Percentiles rank a stretch among this genome's conserved stretches.
These are phyloP conservation scores for Umbelopsis sp. DNA, from an alignment of 192 early-diverging fungal species.

Conservation along the genomic window DNA sequence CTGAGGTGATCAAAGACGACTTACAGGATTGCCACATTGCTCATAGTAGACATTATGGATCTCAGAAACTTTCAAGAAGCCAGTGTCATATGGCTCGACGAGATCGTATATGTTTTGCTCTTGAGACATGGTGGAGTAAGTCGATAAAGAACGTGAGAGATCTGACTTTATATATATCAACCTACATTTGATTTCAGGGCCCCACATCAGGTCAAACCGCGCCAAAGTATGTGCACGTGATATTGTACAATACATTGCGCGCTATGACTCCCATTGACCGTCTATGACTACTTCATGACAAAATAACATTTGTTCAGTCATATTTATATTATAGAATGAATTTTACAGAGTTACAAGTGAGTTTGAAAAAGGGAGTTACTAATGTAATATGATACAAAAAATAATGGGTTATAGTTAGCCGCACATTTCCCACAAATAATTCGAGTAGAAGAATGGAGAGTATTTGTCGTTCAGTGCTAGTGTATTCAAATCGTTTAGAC, in stretches of 20 bases:
- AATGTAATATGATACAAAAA: too few species aligned
- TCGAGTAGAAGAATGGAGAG: slow-evolving; percentile 24
- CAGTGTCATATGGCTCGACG: slow-evolving; percentile 55
- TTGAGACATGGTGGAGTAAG: neutral
- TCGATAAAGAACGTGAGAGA: neutral
- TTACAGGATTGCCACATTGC: slow-evolving; percentile 60
- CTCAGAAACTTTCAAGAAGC: slow-evolving; percentile 58
- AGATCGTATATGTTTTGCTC: neutral
- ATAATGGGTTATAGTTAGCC: neutral
- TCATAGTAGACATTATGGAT: slow-evolving; percentile 67
- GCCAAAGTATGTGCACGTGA: too few species aligned
- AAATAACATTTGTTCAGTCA: too few species aligned
- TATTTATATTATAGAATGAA: too few species aligned
- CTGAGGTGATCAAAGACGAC: neutral
- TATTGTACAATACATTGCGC: too few species aligned
- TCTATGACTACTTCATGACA: too few species aligned
- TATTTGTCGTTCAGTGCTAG: slow-evolving; percentile 24
- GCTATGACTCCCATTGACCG: too few species aligned
- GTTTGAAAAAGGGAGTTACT: too few species aligned
- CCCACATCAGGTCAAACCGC: too few species aligned
- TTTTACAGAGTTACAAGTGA: too few species aligned
- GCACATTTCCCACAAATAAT: slow-evolving; percentile 26
- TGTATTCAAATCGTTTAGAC: slow-evolving; percentile 16
- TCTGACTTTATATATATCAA: neutral
- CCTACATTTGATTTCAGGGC: too few species aligned